Conservation (phyloP, 371 early-diverging fungal species). For the Mortierella sp. region DNA sequence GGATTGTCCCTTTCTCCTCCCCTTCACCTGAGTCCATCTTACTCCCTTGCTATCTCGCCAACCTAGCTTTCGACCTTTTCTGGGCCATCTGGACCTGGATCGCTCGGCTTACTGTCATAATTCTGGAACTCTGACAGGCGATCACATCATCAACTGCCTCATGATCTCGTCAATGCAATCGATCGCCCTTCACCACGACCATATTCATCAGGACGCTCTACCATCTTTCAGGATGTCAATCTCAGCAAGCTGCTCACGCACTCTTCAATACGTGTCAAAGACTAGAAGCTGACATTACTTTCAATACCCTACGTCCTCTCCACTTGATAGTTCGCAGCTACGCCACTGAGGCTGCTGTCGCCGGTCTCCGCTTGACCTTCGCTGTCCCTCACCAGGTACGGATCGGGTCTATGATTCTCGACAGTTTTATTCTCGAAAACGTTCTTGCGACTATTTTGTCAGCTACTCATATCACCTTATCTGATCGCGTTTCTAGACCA, state of each 20-base stretch:
- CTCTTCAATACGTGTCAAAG: neutral
- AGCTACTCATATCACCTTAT: neutral
- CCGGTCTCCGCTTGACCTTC: conserved; percentile 90
- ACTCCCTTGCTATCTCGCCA: neutral
- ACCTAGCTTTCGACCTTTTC: neutral
- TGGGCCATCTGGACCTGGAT: neutral
- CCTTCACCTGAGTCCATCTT: neutral
- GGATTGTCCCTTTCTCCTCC: neutral
- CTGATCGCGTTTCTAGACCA: conserved; percentile 61
- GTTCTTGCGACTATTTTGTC: neutral
- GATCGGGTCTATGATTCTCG: neutral
- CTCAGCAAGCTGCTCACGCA: neutral
- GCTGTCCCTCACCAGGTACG: conserved; percentile 92
- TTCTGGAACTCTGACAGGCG: neutral
- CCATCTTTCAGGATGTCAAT: neutral
- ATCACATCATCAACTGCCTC: neutral
- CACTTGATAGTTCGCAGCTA: conserved; percentile 73
- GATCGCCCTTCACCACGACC: neutral
- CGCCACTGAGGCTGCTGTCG: conserved; percentile 76
- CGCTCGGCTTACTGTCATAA: neutral
- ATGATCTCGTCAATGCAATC: neutral
- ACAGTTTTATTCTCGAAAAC: neutral
- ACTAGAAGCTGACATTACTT: neutral
- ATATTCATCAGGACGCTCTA: neutral
- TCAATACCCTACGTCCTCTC: conserved; percentile 1